Evolutionary conservation across 1,139 yeast genomes (phyloP).

Genomic region (Zygoascus hellenicus): DNA sequence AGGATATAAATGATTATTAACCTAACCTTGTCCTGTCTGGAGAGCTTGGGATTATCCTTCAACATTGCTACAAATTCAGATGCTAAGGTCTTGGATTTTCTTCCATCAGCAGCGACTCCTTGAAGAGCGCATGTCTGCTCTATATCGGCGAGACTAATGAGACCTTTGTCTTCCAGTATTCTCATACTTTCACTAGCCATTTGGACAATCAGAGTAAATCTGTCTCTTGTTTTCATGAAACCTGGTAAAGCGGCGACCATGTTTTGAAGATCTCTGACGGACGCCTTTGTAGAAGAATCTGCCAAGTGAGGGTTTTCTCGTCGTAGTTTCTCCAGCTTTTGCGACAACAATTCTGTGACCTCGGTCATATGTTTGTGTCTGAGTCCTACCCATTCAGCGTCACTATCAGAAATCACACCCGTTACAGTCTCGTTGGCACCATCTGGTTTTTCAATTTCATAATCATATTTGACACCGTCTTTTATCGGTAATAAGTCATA

Average conservation of each 20-base stretch:
- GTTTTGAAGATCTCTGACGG: constrained; percentile 36
- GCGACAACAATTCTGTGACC: constrained; percentile 58
- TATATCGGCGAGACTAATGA: constrained; percentile 32
- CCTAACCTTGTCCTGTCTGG: constrained; percentile 63
- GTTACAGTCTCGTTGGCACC: constrained; percentile 41
- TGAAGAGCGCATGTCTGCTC: constrained; percentile 62
- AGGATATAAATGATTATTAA: constrained; percentile 72
- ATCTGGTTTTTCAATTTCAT: constrained; percentile 56
- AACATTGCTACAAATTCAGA: constrained; percentile 59
- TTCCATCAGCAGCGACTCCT: constrained; percentile 69
- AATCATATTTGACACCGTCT: constrained; percentile 48
- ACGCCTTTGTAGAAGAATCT: constrained; percentile 27
- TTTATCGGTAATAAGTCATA: constrained; percentile 57
- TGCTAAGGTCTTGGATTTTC: constrained; percentile 56
- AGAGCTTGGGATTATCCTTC: constrained; percentile 44
- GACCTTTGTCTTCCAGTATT: constrained; percentile 28
- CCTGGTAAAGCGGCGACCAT: constrained; percentile 41
- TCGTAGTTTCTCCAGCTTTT: constrained; percentile 60
- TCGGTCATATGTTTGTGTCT: constrained; percentile 76
- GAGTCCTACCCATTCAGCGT: constrained; percentile 67
- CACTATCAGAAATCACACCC: constrained; percentile 54
- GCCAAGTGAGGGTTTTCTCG: constrained; percentile 58
- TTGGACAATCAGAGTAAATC: constrained; percentile 35
- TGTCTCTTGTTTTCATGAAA: constrained; percentile 35
- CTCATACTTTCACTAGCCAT: constrained; percentile 39